These are phyloP conservation scores for Asparagopsis taxiformis DNA, from an alignment of 31 red algal genomes.

Conservation along the genomic window DNA sequence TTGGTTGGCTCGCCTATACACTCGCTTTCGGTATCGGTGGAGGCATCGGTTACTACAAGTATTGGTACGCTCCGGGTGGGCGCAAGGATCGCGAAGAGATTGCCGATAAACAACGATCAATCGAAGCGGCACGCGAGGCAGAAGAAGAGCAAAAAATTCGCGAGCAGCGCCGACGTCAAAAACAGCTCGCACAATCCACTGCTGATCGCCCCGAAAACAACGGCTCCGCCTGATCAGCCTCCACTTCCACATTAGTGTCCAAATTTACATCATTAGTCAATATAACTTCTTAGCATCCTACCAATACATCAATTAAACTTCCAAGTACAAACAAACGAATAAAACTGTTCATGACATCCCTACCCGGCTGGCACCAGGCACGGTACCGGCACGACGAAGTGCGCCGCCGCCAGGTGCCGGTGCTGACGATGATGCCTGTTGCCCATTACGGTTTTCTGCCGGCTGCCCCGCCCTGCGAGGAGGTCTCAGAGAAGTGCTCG, in stretches of 20 bases:
- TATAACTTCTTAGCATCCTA: not conserved
- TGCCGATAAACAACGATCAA: conserved; percentile 26
- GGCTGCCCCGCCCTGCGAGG: not conserved
- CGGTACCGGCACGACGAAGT: not conserved
- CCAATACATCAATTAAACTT: not conserved
- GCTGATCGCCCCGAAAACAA: no score
- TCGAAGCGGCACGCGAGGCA: conserved; percentile 44
- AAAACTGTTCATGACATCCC: not conserved
- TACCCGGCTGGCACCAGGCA: not conserved
- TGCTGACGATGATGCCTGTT: not conserved
- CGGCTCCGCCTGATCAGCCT: no score
- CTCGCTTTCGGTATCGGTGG: conserved; percentile 51
- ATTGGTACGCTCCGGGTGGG: conserved; percentile 60
- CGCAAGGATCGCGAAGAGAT: conserved; percentile 60
- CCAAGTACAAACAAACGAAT: not conserved
- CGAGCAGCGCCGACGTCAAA: conserved; percentile 38
- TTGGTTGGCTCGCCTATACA: conserved; percentile 74
- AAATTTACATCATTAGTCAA: not conserved
- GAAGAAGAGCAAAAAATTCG: conserved; percentile 57
- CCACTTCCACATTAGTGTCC: no score
- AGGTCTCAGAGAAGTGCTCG: not conserved
- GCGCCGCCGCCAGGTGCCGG: not conserved
- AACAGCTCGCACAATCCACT: conserved; percentile 6
- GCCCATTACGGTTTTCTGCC: not conserved
- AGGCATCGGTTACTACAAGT: conserved; percentile 54